A percentile compares a stretch with the other conserved stretches of the same genome.
Evolutionary conservation across 768 basidiomycete genomes (phyloP).

Genomic region (Mycena capillaripes): DNA sequence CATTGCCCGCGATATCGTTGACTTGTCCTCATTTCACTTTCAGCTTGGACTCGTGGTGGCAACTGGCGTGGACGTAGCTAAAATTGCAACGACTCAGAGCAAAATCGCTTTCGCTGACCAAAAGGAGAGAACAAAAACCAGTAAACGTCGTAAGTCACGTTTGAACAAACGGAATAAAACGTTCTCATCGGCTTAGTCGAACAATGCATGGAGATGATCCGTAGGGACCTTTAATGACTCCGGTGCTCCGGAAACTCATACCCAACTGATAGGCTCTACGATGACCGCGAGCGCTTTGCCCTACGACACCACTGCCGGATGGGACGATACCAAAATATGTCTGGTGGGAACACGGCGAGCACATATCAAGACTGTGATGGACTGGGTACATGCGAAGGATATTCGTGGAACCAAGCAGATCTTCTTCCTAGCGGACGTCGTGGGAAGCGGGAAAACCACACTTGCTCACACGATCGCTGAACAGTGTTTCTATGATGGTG

Average conservation of each 20-base stretch:
- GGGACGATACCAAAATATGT: neutral
- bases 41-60: neutral
- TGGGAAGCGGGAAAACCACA: conserved; percentile 40
- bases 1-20: neutral
- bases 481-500: conserved; percentile 25
- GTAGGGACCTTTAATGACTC: too few relatives aligned
- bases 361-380: neutral
- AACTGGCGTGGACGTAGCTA: neutral
- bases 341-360: neutral
- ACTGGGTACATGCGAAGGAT: neutral
- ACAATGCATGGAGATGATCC: too few relatives aligned
- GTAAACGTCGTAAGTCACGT: neutral
- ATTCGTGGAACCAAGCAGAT: conserved; percentile 12
- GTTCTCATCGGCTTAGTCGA: too few relatives aligned
- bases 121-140: neutral
- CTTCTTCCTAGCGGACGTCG: conserved; percentile 36
- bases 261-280: too few relatives aligned
- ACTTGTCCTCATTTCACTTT: too few relatives aligned
- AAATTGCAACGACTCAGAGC: neutral
- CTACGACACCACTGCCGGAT: neutral
- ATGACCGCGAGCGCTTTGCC: neutral
- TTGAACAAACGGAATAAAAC: too few relatives aligned
- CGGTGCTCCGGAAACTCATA: too few relatives aligned
- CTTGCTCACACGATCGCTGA: conserved; percentile 39
- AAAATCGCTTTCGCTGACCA: neutral